phyloP scores from a whole-genome alignment of 2,329 filamentous ascomycete species.

The Macrophomina phaseolina region DNA sequence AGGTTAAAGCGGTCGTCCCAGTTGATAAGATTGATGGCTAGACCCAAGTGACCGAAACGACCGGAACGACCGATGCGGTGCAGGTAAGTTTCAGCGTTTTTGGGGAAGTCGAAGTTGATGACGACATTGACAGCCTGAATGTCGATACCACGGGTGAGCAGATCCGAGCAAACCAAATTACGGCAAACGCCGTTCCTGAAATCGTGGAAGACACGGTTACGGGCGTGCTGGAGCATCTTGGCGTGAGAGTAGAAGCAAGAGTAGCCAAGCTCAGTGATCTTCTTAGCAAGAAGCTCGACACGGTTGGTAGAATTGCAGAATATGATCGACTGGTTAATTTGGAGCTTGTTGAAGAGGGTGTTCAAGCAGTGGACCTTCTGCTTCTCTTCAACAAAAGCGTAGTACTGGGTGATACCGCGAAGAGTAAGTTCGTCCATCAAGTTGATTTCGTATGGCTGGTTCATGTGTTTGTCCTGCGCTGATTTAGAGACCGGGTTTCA shows the following conservation, averaged over 20 bases:
- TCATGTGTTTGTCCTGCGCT: slow-evolving; percentile 88
- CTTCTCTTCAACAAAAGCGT: slow-evolving; percentile 98
- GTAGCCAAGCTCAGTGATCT: slow-evolving; percentile 98
- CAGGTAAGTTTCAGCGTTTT: slow-evolving; percentile 98
- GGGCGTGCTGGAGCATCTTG: slow-evolving; percentile 94
- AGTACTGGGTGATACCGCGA: slow-evolving; percentile 98
- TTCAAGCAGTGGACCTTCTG: slow-evolving; percentile 99
- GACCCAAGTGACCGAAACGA: slow-evolving; percentile 93
- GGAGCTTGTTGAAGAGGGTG: slow-evolving; percentile 97
- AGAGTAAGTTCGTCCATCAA: slow-evolving; percentile 99
- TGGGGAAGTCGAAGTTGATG: slow-evolving; percentile 99
- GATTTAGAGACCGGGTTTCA: not conserved
- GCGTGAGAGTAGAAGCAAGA: slow-evolving; percentile 99
- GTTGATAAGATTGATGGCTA: slow-evolving; percentile 99
- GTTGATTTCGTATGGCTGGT: slow-evolving; percentile 96
- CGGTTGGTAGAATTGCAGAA: slow-evolving; percentile 99
- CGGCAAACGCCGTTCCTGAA: slow-evolving; percentile 98
- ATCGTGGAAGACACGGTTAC: slow-evolving; percentile 98
- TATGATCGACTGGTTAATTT: slow-evolving; percentile 99
- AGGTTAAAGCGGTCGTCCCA: slow-evolving; percentile 99
- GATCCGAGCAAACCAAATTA: slow-evolving; percentile 96
- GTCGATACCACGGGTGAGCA: slow-evolving; percentile 97
- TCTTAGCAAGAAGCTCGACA: slow-evolving; percentile 96
- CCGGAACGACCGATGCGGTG: slow-evolving; percentile 98
- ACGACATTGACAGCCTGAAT: slow-evolving; percentile 99